Percentiles rank a stretch among this genome's conserved stretches.
These are phyloP conservation scores for Plenodomus lindquistii DNA, from an alignment of 2,329 filamentous ascomycete species.

Conservation along the genomic window DNA sequence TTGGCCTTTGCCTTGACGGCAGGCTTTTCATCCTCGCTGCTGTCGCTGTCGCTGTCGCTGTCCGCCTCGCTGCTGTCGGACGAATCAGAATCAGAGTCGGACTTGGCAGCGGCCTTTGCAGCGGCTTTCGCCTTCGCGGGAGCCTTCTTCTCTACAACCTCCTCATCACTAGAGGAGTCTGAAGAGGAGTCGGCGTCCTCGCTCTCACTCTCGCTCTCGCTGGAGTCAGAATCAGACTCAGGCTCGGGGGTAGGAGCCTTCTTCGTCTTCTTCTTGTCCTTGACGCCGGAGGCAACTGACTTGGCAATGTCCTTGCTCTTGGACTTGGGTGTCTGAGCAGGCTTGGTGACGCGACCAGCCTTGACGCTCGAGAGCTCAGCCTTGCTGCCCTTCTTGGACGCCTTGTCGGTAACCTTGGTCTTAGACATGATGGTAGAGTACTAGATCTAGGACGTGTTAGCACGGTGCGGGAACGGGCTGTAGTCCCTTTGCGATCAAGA, in stretches of 20 bases:
- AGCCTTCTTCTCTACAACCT: conserved; percentile 41
- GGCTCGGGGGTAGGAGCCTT: conserved; percentile 54
- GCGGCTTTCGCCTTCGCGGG: conserved; percentile 31
- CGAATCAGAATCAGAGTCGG: conserved; percentile 39
- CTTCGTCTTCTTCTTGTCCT: conserved; percentile 58
- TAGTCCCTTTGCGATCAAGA: neutral
- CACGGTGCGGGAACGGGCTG: conserved; percentile 17
- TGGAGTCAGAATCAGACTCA: conserved; percentile 45
- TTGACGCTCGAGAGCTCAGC: conserved; percentile 62
- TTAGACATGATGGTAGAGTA: conserved; percentile 40
- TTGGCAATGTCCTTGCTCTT: conserved; percentile 72
- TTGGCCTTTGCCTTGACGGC: conserved; percentile 40
- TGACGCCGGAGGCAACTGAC: conserved; percentile 43
- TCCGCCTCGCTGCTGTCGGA: conserved; percentile 30
- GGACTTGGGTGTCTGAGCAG: conserved; percentile 65
- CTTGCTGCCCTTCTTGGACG: conserved; percentile 64
- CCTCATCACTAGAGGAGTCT: conserved; percentile 33
- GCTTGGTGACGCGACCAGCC: conserved; percentile 69
- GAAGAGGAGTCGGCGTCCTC: conserved; percentile 29
- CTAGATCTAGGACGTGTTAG: conserved; percentile 39
- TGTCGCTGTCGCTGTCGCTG: conserved; percentile 31
- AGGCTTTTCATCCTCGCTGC: conserved; percentile 34
- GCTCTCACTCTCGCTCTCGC: conserved; percentile 41
- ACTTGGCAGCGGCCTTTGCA: conserved; percentile 41
- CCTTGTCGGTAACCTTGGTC: conserved; percentile 39